Evolutionary conservation across 2,329 filamentous ascomycete species (phyloP).

Genomic region (Trichoderma pleuroti): DNA sequence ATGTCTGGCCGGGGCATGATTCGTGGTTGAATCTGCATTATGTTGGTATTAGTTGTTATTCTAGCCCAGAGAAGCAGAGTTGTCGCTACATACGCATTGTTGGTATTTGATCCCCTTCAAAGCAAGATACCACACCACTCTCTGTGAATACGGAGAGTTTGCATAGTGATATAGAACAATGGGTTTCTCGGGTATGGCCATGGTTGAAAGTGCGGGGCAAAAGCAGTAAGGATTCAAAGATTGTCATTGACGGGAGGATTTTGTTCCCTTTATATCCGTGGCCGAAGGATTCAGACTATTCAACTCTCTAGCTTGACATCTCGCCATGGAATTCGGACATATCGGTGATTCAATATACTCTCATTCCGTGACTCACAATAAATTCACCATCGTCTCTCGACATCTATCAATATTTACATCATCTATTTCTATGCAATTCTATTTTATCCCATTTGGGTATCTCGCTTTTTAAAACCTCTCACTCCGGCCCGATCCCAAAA

Average conservation of each 20-base stretch:
- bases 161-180: slow-evolving; percentile 14
- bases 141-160: slow-evolving; percentile 1
- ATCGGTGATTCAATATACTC: not conserved
- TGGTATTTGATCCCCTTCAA: slow-evolving; percentile 61
- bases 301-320: not conserved
- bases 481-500: not conserved
- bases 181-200: not conserved
- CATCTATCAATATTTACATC: not conserved
- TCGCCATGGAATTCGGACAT: not conserved
- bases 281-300: not conserved
- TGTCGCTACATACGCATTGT: slow-evolving; percentile 55
- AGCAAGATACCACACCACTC: slow-evolving; percentile 62
- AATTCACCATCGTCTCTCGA: not conserved
- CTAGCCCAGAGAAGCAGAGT: too few species aligned
- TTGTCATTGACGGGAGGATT: not conserved
- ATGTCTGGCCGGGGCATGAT: slow-evolving; percentile 64
- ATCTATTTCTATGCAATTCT: not conserved
- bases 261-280: not conserved
- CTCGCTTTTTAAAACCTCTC: not conserved
- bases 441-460: slow-evolving; percentile 9
- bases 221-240: not conserved
- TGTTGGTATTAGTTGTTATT: not conserved
- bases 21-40: slow-evolving; percentile 56
- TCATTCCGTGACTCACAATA: not conserved
- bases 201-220: not conserved